Conservation (phyloP, 345 rosid species). For the Conringia planisiliqua region DNA sequence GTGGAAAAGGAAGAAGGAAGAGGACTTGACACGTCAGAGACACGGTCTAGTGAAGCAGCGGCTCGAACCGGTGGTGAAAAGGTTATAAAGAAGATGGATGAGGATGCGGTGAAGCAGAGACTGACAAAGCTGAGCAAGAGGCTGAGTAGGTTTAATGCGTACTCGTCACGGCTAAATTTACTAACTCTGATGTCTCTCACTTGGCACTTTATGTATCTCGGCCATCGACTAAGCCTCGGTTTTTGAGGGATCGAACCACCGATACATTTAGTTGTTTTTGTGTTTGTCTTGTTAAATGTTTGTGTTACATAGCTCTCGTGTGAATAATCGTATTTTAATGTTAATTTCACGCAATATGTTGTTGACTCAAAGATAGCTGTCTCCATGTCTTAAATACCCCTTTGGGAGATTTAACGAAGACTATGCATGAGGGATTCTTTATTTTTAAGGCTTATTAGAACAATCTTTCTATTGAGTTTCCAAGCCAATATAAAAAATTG, state of each 20-base stretch:
- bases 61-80: not conserved
- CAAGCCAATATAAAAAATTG: not conserved
- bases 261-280: not conserved
- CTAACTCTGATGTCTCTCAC: constrained; percentile 55
- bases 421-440: not conserved
- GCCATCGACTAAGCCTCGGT: constrained; percentile 37
- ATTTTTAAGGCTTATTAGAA: too few species aligned
- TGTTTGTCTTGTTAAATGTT: not conserved
- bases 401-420: not conserved
- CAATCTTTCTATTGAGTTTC: not conserved
- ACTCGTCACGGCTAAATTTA: constrained; percentile 53
- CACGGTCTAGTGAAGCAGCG: not conserved
- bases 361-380: too few species aligned
- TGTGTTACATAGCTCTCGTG: not conserved
- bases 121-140: constrained; percentile 36
- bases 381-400: not conserved
- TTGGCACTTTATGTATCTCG: constrained; percentile 62
- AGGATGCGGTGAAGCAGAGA: constrained; percentile 22
- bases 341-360: not conserved
- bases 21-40: constrained; percentile 42
- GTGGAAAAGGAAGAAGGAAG: constrained; percentile 78
- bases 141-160: constrained; percentile 51
- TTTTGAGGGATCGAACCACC: constrained; percentile 23
- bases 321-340: not conserved
- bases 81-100: constrained; percentile 10